Percentiles rank a stretch among this genome's conserved stretches.
Conservation (phyloP, 1,139 yeast genomes). For the Hansenula sp. region DNA sequence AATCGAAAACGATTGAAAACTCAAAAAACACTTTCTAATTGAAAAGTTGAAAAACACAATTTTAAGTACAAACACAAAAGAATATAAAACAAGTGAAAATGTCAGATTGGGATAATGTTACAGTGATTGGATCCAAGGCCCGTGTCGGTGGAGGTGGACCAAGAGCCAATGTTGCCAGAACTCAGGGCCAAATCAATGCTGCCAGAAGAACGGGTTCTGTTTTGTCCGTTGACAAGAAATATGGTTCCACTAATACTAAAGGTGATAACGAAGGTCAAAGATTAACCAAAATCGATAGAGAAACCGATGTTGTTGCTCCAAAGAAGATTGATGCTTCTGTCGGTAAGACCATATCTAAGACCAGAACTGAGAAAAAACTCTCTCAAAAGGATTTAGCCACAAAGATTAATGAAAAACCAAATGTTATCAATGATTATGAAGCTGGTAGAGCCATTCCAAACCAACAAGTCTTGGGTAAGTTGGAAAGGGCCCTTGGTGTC, state of each 20-base stretch:
- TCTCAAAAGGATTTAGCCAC: constrained; percentile 97
- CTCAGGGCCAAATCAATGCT: constrained; percentile 77
- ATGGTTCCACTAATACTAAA: constrained; percentile 62
- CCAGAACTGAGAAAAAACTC: constrained; percentile 82
- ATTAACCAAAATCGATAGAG: constrained; percentile 87
- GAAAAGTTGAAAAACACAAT: too few relatives aligned
- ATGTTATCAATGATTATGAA: constrained; percentile 92
- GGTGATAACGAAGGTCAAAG: constrained; percentile 91
- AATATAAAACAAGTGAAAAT: constrained; percentile 16
- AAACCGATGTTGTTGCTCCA: constrained; percentile 91
- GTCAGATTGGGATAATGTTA: constrained; percentile 87
- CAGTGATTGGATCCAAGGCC: constrained; percentile 84
- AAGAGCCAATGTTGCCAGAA: constrained; percentile 77
- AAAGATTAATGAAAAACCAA: constrained; percentile 92
- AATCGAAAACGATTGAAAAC: too few relatives aligned
- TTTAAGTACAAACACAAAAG: too few relatives aligned
- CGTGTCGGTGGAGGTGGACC: constrained; percentile 90
- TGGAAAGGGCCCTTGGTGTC: constrained; percentile 92
- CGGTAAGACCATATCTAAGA: constrained; percentile 84
- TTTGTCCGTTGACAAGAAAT: constrained; percentile 90
- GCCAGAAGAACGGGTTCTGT: constrained; percentile 92
- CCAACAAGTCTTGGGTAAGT: constrained; percentile 88
- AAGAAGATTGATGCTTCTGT: constrained; percentile 81
- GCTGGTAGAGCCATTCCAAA: constrained; percentile 96
- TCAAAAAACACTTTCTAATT: too few relatives aligned